Conservation (phyloP, 352 stramenopile genomes). For the Phytophthora syringae region DNA sequence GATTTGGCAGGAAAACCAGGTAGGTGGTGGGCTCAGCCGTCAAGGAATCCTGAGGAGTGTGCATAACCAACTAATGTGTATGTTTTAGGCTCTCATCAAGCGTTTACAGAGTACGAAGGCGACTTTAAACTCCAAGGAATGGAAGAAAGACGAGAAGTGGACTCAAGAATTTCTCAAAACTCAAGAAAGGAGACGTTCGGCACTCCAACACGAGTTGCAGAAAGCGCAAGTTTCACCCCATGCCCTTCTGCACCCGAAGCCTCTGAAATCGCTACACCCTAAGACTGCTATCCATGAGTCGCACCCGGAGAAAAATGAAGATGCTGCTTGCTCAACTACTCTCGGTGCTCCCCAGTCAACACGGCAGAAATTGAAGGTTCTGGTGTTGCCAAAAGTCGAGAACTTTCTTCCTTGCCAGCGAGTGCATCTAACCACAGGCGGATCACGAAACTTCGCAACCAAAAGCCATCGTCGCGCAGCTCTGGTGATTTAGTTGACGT, state of each 20-base stretch:
- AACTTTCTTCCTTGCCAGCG: conserved; percentile 9
- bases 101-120: conserved; percentile 68
- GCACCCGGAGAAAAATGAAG: conserved; percentile 12
- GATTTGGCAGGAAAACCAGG: conserved; percentile 82
- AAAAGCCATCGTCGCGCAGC: conserved; percentile 22
- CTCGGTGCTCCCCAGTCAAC: conserved; percentile 9
- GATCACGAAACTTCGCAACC: conserved; percentile 61
- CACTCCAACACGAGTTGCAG: conserved; percentile 61
- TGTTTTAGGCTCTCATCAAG: conserved; percentile 53
- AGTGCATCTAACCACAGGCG: conserved; percentile 65
- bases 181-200: conserved; percentile 55
- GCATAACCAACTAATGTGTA: conserved; percentile 3
- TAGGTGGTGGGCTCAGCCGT: conserved; percentile 5
- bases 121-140: conserved; percentile 71
- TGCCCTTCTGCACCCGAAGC: conserved; percentile 35
- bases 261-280: conserved; percentile 29
- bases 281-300: conserved; percentile 14
- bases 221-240: conserved; percentile 56
- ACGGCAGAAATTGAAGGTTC: conserved; percentile 22
- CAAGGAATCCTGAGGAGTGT: neutral
- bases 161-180: conserved; percentile 71
- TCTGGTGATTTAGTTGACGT: neutral
- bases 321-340: neutral
- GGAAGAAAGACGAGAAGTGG: conserved; percentile 77
- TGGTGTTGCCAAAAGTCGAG: conserved; percentile 4